Conservation (phyloP, 805 yeast species). For the Tetrapisispora arboricola region DNA sequence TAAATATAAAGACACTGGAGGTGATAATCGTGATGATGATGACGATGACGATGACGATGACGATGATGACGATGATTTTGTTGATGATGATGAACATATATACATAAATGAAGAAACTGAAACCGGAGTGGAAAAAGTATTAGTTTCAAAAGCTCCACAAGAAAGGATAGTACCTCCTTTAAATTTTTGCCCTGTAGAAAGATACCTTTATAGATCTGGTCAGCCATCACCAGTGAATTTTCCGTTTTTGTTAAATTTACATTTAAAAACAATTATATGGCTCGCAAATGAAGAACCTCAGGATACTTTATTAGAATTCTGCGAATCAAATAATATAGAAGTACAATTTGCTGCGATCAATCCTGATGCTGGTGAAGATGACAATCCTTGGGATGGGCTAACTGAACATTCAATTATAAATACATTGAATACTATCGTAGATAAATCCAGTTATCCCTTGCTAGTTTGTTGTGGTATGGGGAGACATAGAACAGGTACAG, state of each 20-base stretch:
- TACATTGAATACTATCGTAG: constrained; percentile 67
- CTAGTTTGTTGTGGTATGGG: constrained; percentile 98
- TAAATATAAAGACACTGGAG: not conserved
- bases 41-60: constrained; percentile 16
- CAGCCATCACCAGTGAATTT: constrained; percentile 93
- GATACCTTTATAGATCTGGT: constrained; percentile 77
- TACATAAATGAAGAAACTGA: constrained; percentile 27
- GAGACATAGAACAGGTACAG: constrained; percentile 93
- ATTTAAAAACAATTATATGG: constrained; percentile 80
- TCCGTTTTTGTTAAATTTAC: constrained; percentile 65
- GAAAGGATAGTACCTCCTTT: constrained; percentile 81
- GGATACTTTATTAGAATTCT: constrained; percentile 75
- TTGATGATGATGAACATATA: constrained; percentile 23
- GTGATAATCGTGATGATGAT: too few relatives aligned
- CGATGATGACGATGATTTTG: constrained; percentile 20
- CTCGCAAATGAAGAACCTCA: constrained; percentile 92
- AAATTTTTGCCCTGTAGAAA: constrained; percentile 91
- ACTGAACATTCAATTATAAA: constrained; percentile 71
- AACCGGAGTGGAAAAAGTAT: constrained; percentile 20
- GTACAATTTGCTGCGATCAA: constrained; percentile 76
- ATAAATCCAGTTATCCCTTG: constrained; percentile 69
- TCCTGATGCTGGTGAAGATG: constrained; percentile 59
- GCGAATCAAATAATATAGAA: constrained; percentile 58
- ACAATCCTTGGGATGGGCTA: constrained; percentile 93
- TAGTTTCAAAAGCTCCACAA: constrained; percentile 45